Percentiles rank a stretch among this genome's conserved stretches.
phyloP scores from a whole-genome alignment of 495 filamentous ascomycete species.

The Tuber umbilicatum region DNA sequence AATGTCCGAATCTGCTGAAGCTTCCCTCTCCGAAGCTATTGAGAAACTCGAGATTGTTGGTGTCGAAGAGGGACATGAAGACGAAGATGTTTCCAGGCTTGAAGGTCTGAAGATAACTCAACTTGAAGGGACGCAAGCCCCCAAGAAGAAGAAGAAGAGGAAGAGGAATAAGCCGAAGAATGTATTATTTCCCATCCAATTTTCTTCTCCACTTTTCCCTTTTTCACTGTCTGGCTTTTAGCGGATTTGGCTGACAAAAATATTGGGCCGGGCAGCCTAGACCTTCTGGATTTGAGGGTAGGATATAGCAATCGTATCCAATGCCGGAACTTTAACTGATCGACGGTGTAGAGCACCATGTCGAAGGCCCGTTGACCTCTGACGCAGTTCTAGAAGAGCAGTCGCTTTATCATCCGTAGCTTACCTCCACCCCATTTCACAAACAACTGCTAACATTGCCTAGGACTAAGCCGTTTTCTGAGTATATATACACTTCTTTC shows the following conservation, averaged over 20 bases:
- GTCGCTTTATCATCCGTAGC: slow-evolving; percentile 52
- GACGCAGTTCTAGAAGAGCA: slow-evolving; percentile 57
- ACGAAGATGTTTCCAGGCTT: not conserved
- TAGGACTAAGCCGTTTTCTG: slow-evolving; percentile 39
- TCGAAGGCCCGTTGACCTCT: slow-evolving; percentile 70
- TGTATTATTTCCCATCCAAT: not conserved
- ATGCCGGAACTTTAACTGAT: not conserved
- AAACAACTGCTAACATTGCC: not conserved
- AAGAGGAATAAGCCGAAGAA: slow-evolving; percentile 20
- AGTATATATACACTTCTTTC: slow-evolving; percentile 40
- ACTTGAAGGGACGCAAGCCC: slow-evolving; percentile 13
- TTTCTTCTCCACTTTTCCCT: not conserved
- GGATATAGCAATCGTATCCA: not conserved
- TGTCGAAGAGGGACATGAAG: not conserved
- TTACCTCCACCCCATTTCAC: not conserved
- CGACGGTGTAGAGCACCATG: slow-evolving; percentile 55
- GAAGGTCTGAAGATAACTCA: not conserved
- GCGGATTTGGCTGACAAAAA: not conserved
- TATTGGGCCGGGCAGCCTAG: slow-evolving; percentile 45
- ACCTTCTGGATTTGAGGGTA: slow-evolving; percentile 57
- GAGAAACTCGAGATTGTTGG: not conserved
- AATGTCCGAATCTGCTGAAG: not conserved
- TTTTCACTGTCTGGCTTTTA: not conserved
- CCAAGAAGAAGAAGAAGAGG: slow-evolving; percentile 36
- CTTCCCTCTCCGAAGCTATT: not conserved